Evolutionary conservation across 2,329 filamentous ascomycete species (phyloP), one percentile per base, ranked within the genome.

Genomic region (Torrubiella hemipterigena): DNA sequence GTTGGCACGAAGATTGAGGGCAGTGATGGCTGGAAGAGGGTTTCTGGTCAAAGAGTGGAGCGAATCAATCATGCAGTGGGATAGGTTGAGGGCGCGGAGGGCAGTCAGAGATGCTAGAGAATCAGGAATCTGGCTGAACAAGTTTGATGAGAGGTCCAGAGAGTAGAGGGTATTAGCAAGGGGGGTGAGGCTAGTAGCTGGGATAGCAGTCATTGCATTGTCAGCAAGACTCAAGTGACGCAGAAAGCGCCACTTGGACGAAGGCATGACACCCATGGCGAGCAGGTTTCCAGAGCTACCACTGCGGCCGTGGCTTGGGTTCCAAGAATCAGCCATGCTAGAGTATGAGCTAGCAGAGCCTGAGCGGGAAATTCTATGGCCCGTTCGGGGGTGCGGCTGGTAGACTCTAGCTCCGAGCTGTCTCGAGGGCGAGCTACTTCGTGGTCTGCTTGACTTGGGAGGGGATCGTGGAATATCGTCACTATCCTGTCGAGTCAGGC

Each of bases 11-110:
- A 98, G 70, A 48, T 96, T 96, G 35, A 98, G 65, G 2, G 87
- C 87, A 2, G 83, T 93, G 39, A 98, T 94, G 14, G 91, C 89
- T 17, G 91, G 89, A 5, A 98, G 67, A 10, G 91, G 85, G 46
- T 81, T 91, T 40, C 81, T 77, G 3, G 77, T 77, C 25, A 98
- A 65, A 3, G 89, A 94, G 46, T 93, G 82, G 34, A 98, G 66
- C 12, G 86, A 91, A 44, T 89, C 83, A 40, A 98, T 96, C 87
- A 96, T 95, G 66, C 89, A 96, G 47, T 93, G 82, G 4, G 89
- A 93, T 17, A 98, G 67, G 47, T 98, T 96, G 32, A 98, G 63
- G 16, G 91, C 87, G 41, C 87, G 77, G n/a, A 98, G 69, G 17
- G 85, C 80, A 14, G 85, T 86, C 35, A 98, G 64, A 8, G 75